Evolutionary conservation across 495 filamentous ascomycete species (phyloP), one percentile per base, ranked within the genome.

Genomic region (Recurvomyces mirabilis): DNA sequence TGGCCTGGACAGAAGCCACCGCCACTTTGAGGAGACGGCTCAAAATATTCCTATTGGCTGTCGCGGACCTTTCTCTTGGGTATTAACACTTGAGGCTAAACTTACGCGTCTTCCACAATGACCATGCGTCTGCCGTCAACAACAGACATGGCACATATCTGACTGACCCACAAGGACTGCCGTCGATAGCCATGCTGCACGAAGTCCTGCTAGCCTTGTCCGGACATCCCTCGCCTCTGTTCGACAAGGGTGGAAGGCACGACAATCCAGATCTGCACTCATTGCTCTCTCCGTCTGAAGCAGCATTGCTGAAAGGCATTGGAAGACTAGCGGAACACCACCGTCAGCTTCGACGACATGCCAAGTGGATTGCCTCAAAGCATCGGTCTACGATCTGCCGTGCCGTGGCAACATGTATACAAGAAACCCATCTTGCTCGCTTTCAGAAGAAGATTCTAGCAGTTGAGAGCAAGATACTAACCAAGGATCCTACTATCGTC

Each of bases 121-220:
- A n/a, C n/a, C n/a, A n/a, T n/a, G n/a, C n/a, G n/a, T n/a, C n/a
- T n/a, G n/a, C n/a, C n/a, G n/a, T n/a, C n/a, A n/a, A n/a, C n/a
- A n/a, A n/a, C n/a, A n/a, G n/a, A n/a, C n/a, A n/a, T n/a, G n/a
- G n/a, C n/a, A n/a, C n/a, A n/a, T n/a, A n/a, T n/a, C n/a, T n/a
- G n/a, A n/a, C n/a, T n/a, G n/a, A n/a, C n/a, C n/a, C n/a, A n/a
- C n/a, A n/a, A n/a, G n/a, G n/a, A n/a, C n/a, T n/a, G n/a, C n/a
- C n/a, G n/a, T n/a, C n/a, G n/a, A n/a, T n/a, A n/a, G n/a, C n/a
- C n/a, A 96, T 96, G 89, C 81, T 96, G 58, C 89, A 96, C 70
- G 91, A 98, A 67, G 80, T 98, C 64, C 74, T 98, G 54, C 80
- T 98, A 60, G 84, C 84, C 58, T 81, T 98, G 61, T 91, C 87